Evolutionary conservation across 164 flowering plant species (phyloP).

Genomic region (Tetrastigma voinierianum): DNA sequence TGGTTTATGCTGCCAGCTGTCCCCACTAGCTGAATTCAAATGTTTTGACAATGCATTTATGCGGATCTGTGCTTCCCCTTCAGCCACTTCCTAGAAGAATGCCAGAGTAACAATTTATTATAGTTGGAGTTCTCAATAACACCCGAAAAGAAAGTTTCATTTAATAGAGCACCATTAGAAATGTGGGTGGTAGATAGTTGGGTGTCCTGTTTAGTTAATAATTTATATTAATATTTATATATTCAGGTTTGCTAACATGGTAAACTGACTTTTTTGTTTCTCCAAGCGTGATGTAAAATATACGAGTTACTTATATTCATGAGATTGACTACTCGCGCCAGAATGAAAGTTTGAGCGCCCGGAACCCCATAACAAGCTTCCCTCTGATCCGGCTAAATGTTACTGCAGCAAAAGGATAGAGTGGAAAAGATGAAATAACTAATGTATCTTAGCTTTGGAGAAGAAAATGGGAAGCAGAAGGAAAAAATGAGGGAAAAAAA

Average conservation of each 20-base stretch:
- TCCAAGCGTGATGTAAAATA: too few species aligned
- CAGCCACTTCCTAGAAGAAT: slow-evolving; percentile 65
- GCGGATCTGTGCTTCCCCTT: slow-evolving; percentile 58
- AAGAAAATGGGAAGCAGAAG: too few species aligned
- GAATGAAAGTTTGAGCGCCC: slow-evolving; percentile 50
- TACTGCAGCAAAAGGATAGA: slow-evolving; percentile 39
- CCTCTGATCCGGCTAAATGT: slow-evolving; percentile 88
- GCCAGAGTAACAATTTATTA: slow-evolving; percentile 57
- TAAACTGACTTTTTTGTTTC: slow-evolving; percentile 9
- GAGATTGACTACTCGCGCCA: slow-evolving; percentile 43
- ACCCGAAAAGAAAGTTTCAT: slow-evolving; percentile 55
- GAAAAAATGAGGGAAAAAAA: too few species aligned
- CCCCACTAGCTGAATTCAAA: slow-evolving; percentile 39
- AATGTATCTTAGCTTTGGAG: too few species aligned
- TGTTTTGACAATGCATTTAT: slow-evolving; percentile 52
- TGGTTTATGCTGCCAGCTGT: slow-evolving; percentile 37
- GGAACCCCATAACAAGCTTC: slow-evolving; percentile 78
- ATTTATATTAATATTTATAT: slow-evolving; percentile 17
- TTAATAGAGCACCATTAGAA: slow-evolving; percentile 47
- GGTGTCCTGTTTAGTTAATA: slow-evolving; percentile 47
- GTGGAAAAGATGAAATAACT: not conserved
- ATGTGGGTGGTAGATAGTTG: slow-evolving; percentile 44
- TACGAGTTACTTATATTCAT: too few species aligned
- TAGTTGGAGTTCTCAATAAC: slow-evolving; percentile 61
- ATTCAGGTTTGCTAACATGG: slow-evolving; percentile 10